Evolutionary conservation across 1,284 basidiomycete species (phyloP).

Genomic region (Ustilago loliicola): DNA sequence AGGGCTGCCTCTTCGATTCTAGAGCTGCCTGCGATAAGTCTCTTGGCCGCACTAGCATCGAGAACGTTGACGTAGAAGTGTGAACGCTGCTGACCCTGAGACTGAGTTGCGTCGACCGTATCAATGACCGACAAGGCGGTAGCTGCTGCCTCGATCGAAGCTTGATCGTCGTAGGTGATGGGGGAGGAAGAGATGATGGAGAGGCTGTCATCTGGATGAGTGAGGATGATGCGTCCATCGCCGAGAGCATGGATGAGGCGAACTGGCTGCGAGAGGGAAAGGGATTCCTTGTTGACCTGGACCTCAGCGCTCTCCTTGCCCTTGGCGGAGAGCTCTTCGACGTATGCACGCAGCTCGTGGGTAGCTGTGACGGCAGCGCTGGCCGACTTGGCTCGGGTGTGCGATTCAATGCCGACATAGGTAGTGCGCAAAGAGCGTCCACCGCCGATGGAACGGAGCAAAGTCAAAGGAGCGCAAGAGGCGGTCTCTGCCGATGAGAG

Average conservation of each 20-base stretch:
- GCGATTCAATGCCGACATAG: conserved; percentile 36
- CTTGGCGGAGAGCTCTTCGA: conserved; percentile 50
- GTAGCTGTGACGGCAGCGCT: conserved; percentile 22
- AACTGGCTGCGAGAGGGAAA: conserved; percentile 27
- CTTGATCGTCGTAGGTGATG: conserved; percentile 29
- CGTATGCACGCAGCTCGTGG: conserved; percentile 37
- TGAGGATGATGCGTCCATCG: conserved; percentile 39
- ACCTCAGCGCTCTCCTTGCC: conserved; percentile 47
- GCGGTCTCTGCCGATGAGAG: conserved; percentile 39
- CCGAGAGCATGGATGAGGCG: conserved; percentile 44
- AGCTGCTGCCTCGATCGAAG: conserved; percentile 19
- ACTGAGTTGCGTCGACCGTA: conserved; percentile 17
- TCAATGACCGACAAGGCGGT: conserved; percentile 26
- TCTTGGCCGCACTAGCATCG: conserved; percentile 31
- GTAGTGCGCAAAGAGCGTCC: conserved; percentile 41
- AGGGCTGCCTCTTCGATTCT: conserved; percentile 40
- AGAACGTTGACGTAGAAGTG: conserved; percentile 42
- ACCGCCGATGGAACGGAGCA: conserved; percentile 31
- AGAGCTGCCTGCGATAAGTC: conserved; percentile 27
- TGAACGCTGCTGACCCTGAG: conserved; percentile 17
- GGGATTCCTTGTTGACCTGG: conserved; percentile 35
- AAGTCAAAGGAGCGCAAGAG: conserved; percentile 36
- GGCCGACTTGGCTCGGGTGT: conserved; percentile 21
- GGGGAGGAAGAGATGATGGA: conserved; percentile 25
- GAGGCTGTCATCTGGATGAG: conserved; percentile 44